Percentiles rank a stretch among this genome's conserved stretches.
Evolutionary conservation across 306 rosid genomes (phyloP).

Genomic region (Spatholobus suberectus): DNA sequence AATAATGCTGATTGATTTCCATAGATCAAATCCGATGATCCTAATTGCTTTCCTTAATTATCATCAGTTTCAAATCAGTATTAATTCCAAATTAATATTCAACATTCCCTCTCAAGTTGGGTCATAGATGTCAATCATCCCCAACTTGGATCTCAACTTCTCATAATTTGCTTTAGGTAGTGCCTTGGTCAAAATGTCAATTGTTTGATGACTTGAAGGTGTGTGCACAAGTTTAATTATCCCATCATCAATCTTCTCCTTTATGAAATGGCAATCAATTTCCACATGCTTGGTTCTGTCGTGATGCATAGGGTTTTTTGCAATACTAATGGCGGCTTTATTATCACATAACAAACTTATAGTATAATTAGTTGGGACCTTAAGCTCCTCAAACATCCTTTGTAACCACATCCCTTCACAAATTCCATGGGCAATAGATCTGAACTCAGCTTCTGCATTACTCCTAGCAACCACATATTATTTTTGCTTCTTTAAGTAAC

Average conservation of each 20-base stretch:
- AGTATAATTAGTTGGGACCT: not conserved
- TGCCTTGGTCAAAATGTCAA: too few species aligned
- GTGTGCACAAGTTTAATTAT: too few species aligned
- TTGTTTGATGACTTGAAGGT: too few species aligned
- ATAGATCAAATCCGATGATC: too few species aligned
- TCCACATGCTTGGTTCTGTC: not conserved
- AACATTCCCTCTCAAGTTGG: not conserved
- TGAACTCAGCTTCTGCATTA: not conserved
- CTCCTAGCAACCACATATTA: not conserved
- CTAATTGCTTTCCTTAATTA: too few species aligned
- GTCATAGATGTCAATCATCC: not conserved
- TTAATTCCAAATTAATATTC: not conserved
- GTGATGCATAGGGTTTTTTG: not conserved
- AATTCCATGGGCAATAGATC: not conserved
- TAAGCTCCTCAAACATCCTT: not conserved
- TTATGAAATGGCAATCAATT: not conserved
- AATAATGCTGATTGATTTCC: too few species aligned
- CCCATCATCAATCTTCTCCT: not conserved
- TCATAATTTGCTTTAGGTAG: too few species aligned
- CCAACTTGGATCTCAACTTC: not conserved
- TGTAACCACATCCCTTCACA: not conserved
- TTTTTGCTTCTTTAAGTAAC: not conserved
- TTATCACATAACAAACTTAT: too few species aligned
- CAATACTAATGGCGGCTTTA: too few species aligned
- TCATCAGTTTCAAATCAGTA: too few species aligned